Evolutionary conservation across 23 red algal genomes (phyloP).

Genomic region (Pyropia yezoensis): DNA sequence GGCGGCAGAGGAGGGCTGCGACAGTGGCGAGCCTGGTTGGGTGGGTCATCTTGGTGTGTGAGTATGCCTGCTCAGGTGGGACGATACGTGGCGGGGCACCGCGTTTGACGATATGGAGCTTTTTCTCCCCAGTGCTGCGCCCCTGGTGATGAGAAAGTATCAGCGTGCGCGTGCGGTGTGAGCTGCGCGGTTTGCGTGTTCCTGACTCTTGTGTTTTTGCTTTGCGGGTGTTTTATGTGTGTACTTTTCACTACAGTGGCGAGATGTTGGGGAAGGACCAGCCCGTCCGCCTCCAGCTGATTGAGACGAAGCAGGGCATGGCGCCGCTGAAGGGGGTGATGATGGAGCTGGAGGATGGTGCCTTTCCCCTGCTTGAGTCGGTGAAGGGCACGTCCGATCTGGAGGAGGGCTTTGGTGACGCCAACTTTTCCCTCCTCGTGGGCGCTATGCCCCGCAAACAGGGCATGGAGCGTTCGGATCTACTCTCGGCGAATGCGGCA

Average conservation of each 20-base stretch:
- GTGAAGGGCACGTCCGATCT: conserved; percentile 73
- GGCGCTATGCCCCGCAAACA: conserved; percentile 73
- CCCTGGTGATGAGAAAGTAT: too few species aligned
- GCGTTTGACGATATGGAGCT: too few species aligned
- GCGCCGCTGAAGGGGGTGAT: conserved; percentile 76
- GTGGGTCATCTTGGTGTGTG: too few species aligned
- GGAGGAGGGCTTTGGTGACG: conserved; percentile 87
- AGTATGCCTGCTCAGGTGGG: too few species aligned
- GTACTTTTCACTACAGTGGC: conserved; percentile 10
- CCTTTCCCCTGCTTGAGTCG: conserved; percentile 83
- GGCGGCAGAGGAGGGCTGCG: too few species aligned
- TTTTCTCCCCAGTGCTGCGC: too few species aligned
- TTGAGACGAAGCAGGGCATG: conserved; percentile 82
- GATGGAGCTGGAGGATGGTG: conserved; percentile 96
- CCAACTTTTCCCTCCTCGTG: conserved; percentile 63
- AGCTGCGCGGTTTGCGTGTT: too few species aligned
- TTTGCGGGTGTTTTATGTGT: neutral
- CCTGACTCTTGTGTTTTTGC: too few species aligned
- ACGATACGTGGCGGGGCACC: too few species aligned
- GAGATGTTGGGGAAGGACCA: conserved; percentile 95
- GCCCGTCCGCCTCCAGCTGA: conserved; percentile 60
- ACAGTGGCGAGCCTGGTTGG: too few species aligned
- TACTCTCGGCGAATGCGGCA: conserved; percentile 79
- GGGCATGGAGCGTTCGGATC: conserved; percentile 86
- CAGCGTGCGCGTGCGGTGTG: too few species aligned